Evolutionary conservation across 768 basidiomycete genomes (phyloP), one percentile per base, ranked within the genome.

Genomic region (Boletellus ananas): DNA sequence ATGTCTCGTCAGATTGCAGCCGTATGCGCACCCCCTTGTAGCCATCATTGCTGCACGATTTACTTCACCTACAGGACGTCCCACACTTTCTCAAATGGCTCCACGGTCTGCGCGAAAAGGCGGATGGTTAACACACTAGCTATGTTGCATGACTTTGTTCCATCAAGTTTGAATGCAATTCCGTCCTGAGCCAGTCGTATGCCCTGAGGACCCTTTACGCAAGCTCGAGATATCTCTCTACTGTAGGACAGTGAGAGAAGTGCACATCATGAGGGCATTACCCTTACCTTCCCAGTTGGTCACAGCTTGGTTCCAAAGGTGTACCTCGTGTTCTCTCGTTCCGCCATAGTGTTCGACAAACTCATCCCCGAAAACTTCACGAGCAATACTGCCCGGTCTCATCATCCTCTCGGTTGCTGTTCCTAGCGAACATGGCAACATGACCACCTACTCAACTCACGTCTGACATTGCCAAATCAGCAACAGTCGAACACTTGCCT

Each of bases 281-380:
- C 6, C 58, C 82, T 58, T 59, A 91, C 93, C 81, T 80, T 95
- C 94, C 94, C 91, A 97, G 65, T 80, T 86, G 11, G 94, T 96
- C 34, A 95, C 92, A 3, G 92, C 90, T 59, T 84, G 80, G 58
- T 92, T 87, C 86, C 90, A 94, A 21, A 88, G 60, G 46, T 76
- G 82, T 49, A 94, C 83, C 65, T 95, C 94, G 64, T 97, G 88
- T 66, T 91, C 80, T 59, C 95, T 81, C n/a, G 96, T 98, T 8
- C 93, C 94, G 3, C 89, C 92, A 60, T 81, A 95, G 65, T 99
- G 96, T 14, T 98, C 90, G 1, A 98, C 90, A 61, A 97, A 96
- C 20, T 82, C 84, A 61, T 93, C 73, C 0, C 94, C 95, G 49
- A 98, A 83, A 36, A 91, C 74, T 62, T 94, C 87, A 29, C 96